Percentiles rank a stretch among this genome's conserved stretches.
These are phyloP conservation scores for Talaromyces thailandensis DNA, from an alignment of 495 filamentous ascomycete species.

Conservation along the genomic window DNA sequence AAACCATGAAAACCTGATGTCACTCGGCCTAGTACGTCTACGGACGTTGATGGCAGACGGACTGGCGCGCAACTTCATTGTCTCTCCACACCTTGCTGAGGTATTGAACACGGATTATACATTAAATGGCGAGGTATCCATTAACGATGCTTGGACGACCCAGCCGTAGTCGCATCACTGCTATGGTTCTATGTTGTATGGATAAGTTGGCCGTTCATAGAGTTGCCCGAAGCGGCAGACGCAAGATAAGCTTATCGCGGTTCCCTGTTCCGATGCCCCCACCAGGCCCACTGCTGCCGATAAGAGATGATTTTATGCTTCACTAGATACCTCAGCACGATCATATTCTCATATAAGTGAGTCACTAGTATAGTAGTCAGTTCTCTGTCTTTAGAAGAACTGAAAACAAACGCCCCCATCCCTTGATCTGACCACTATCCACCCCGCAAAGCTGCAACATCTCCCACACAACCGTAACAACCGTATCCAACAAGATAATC, in stretches of 20 bases:
- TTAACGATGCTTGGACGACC: background rate
- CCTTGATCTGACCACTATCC: background rate
- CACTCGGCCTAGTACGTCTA: constrained; percentile 22
- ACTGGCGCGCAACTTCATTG: background rate
- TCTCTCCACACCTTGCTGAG: background rate
- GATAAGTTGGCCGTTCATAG: background rate
- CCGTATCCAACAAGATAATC: background rate
- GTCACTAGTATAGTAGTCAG: background rate
- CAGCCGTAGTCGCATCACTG: background rate
- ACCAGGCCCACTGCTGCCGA: background rate
- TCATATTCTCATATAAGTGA: background rate
- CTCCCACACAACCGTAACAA: constrained; percentile 4
- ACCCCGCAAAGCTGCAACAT: constrained; percentile 1
- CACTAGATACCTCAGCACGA: background rate
- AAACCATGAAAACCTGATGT: constrained; percentile 19
- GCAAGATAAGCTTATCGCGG: background rate
- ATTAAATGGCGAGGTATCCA: background rate
- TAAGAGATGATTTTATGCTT: background rate
- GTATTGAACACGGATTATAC: background rate
- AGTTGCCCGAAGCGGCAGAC: no score
- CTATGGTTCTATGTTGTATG: no score
- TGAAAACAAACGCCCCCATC: background rate
- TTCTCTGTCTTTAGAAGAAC: background rate
- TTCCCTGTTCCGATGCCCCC: background rate
- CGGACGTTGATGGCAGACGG: background rate